Percentiles rank a stretch among this genome's conserved stretches.
Conservation (phyloP, 1,139 yeast genomes). For the Saccharomyces hybrid region DNA sequence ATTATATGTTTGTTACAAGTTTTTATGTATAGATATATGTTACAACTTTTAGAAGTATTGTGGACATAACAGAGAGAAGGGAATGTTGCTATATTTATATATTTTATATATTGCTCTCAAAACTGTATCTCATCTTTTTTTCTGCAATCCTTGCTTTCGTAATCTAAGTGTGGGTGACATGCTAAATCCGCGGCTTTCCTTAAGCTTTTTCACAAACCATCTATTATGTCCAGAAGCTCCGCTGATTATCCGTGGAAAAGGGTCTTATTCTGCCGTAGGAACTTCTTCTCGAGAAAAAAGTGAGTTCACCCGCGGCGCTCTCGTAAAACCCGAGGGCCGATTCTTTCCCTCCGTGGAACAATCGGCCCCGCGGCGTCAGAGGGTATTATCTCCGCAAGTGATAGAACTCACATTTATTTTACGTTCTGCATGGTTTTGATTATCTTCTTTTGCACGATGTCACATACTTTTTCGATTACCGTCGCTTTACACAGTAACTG, state of each 20-base stretch:
- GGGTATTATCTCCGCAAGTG: not conserved
- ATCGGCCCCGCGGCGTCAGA: not conserved
- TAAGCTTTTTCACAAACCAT: not conserved
- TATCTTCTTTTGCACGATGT: not conserved
- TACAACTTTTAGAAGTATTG: not conserved
- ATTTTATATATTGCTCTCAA: not conserved
- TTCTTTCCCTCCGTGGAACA: not conserved
- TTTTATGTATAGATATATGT: not conserved
- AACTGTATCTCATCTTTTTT: not conserved
- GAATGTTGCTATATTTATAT: not conserved
- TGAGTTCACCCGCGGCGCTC: not conserved
- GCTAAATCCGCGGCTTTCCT: not conserved
- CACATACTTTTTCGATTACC: not conserved
- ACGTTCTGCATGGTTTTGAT: too few relatives aligned
- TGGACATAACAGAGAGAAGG: not conserved
- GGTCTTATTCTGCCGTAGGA: not conserved
- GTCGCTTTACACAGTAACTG: not conserved
- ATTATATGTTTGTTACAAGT: not conserved
- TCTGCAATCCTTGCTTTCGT: not conserved
- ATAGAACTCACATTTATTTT: not conserved
- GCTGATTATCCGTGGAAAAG: not conserved
- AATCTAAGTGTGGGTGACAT: not conserved
- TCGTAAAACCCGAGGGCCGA: conserved; percentile 3
- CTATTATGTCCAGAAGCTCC: not conserved
- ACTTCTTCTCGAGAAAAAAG: not conserved